phyloP scores from a whole-genome alignment of 2,329 filamentous ascomycete species.

The Phyllosticta citrichinensis region DNA sequence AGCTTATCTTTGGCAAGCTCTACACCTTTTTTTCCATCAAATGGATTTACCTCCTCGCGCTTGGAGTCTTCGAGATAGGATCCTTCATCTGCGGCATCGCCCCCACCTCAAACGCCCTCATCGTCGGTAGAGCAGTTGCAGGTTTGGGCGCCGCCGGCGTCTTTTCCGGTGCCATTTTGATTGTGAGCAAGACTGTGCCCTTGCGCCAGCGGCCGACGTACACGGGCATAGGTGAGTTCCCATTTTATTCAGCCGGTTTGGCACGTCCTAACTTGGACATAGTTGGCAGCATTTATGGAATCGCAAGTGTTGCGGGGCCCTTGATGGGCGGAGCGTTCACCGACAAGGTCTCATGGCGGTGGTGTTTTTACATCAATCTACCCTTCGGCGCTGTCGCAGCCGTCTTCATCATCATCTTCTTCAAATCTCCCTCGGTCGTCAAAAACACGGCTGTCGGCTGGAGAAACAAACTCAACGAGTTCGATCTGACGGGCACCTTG shows the following conservation, averaged over 20 bases:
- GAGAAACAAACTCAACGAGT: slow-evolving; percentile 32
- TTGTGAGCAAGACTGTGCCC: slow-evolving; percentile 36
- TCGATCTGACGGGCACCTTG: slow-evolving; percentile 37
- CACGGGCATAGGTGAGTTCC: neutral
- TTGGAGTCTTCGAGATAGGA: slow-evolving; percentile 42
- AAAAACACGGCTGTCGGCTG: slow-evolving; percentile 24
- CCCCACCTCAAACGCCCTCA: slow-evolving; percentile 38
- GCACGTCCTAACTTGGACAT: slow-evolving; percentile 22
- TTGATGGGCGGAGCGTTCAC: slow-evolving; percentile 39
- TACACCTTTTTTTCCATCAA: slow-evolving; percentile 40
- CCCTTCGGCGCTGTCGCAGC: slow-evolving; percentile 39
- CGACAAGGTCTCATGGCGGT: slow-evolving; percentile 37
- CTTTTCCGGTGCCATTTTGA: slow-evolving; percentile 39
- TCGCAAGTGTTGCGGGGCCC: slow-evolving; percentile 39
- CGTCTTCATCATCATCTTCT: slow-evolving; percentile 31
- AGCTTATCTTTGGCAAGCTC: slow-evolving; percentile 32
- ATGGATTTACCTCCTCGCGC: slow-evolving; percentile 34
- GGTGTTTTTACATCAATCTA: slow-evolving; percentile 46
- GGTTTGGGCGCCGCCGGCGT: slow-evolving; percentile 43
- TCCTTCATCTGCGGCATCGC: slow-evolving; percentile 43
- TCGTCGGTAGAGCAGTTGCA: slow-evolving; percentile 42
- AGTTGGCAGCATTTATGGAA: slow-evolving; percentile 39
- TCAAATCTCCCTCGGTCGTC: slow-evolving; percentile 24
- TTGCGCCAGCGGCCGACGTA: slow-evolving; percentile 38
- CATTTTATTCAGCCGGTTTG: slow-evolving; percentile 24